phyloP scores from a whole-genome alignment of 1,139 yeast species.

The Zygoascus hellenicus region DNA sequence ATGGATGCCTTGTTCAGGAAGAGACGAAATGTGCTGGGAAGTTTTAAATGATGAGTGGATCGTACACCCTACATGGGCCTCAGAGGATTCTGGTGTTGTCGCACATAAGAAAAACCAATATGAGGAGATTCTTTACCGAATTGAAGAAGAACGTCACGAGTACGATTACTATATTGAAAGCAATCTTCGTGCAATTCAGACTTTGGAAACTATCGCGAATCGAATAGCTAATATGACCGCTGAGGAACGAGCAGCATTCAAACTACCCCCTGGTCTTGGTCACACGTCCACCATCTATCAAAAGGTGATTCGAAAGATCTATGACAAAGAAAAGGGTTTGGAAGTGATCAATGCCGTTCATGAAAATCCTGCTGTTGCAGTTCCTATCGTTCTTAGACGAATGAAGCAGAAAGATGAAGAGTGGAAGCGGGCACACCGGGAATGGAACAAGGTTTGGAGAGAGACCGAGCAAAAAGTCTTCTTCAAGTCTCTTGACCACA shows the following conservation, averaged over 20 bases:
- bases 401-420: slow-evolving; percentile 97
- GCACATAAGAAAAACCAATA: slow-evolving; percentile 97
- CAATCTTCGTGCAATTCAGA: slow-evolving; percentile 89
- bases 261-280: slow-evolving; percentile 88
- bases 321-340: slow-evolving; percentile 90
- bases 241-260: slow-evolving; percentile 81
- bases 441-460: slow-evolving; percentile 99
- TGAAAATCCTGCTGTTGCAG: slow-evolving; percentile 91
- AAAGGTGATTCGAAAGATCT: slow-evolving; percentile 84
- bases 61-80: slow-evolving; percentile 99
- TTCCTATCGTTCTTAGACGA: slow-evolving; percentile 85
- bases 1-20: slow-evolving; percentile 95
- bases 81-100: slow-evolving; percentile 96
- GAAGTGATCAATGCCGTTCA: slow-evolving; percentile 95
- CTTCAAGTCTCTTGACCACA: slow-evolving; percentile 87
- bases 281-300: slow-evolving; percentile 92
- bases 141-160: slow-evolving; percentile 96
- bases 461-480: slow-evolving; percentile 95
- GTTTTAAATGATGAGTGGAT: slow-evolving; percentile 98
- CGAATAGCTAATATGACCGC: slow-evolving; percentile 89
- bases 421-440: slow-evolving; percentile 97
- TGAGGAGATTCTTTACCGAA: slow-evolving; percentile 89
- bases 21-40: slow-evolving; percentile 99
- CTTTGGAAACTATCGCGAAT: slow-evolving; percentile 90
- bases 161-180: slow-evolving; percentile 95